Base-by-base conservation (phyloP, 192 early-diverging fungal species). In the Umbelopsis ramanniana region DNA sequence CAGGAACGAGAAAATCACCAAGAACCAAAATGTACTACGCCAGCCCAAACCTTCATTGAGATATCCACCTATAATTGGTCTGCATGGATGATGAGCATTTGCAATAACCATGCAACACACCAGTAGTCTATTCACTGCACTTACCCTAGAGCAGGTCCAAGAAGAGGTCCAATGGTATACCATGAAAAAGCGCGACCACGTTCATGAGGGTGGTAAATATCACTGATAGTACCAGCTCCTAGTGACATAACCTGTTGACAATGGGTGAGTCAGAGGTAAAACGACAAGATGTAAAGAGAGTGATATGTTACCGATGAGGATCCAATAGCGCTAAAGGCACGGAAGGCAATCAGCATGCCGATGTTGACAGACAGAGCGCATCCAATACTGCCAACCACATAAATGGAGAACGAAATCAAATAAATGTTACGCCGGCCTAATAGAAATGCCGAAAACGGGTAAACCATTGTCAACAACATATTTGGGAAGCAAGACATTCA, bases 31-130 rank as follows among this genome's bases (percentile, higher is more conserved):
- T 19, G 52, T 81, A 37, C 72, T 74, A 46, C 79, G 76, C 76
- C 75, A 81, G 2, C 79, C 79, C n/a, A 76, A 66, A 11, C 68
- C 73, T 72, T 77, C 63, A 46, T 74, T 81, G 6, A 81, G 37
- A 53, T 74, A 73, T 6, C 79, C 79, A 24, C 79, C 79, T 72
- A 81, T 72, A 40, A 81, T 72, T 4, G 79, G 75, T 10, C 79
- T 69, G 19, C 5, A 11, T 3, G 29, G 40, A 50, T 14, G 52
- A 10, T 26, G 23, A 21, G 40, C 15, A 47, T 26, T 10, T 22
- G 47, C 6, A 57, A 24, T 23, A 43, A 71, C 22, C 11, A 4
- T 29, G 29, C 22, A n/a, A n/a, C n/a, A n/a, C n/a, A n/a, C n/a
- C n/a, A 46, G 7, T 66, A 4, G n/a, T 52, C 21, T 7, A 66